phyloP scores from a whole-genome alignment of 1,139 yeast species.

The Wickerhamomyces sp. region DNA sequence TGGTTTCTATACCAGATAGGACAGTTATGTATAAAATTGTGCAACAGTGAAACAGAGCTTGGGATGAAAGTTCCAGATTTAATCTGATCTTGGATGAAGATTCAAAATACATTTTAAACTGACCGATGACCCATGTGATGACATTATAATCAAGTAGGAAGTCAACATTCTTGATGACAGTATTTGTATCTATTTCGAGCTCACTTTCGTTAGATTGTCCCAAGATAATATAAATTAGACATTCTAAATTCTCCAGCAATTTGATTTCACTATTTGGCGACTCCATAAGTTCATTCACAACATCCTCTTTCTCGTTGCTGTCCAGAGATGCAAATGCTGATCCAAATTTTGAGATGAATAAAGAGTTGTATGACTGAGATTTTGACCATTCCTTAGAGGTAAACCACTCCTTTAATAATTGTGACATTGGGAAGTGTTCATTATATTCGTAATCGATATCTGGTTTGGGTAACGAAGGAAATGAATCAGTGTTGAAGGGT shows the following conservation, averaged over 20 bases:
- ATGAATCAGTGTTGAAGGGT: constrained; percentile 12
- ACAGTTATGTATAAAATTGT: constrained; percentile 53
- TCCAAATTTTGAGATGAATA: constrained; percentile 7
- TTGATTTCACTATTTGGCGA: background rate
- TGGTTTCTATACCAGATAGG: constrained; percentile 21
- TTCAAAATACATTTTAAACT: constrained; percentile 7
- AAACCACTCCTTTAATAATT: constrained; percentile 66
- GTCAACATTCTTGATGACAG: constrained; percentile 29
- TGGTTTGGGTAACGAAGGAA: constrained; percentile 30
- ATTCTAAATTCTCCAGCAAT: constrained; percentile 8
- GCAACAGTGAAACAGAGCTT: constrained; percentile 35
- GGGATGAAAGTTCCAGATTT: constrained; percentile 13
- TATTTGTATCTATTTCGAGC: constrained; percentile 33
- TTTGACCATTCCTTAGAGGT: constrained; percentile 42
- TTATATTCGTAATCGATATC: constrained; percentile 42
- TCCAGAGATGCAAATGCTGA: constrained; percentile 15
- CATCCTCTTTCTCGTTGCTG: constrained; percentile 18
- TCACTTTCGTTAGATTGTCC: constrained; percentile 37
- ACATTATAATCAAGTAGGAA: constrained; percentile 6
- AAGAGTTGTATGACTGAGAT: constrained; percentile 10
- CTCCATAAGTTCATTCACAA: constrained; percentile 10
- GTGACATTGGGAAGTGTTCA: constrained; percentile 37
- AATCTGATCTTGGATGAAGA: constrained; percentile 1
- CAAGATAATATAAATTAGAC: constrained; percentile 34
- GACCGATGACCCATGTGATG: constrained; percentile 6